These are phyloP conservation scores for Fusarium phyllophilum DNA, from an alignment of 2,329 filamentous ascomycete genomes.

Conservation along the genomic window DNA sequence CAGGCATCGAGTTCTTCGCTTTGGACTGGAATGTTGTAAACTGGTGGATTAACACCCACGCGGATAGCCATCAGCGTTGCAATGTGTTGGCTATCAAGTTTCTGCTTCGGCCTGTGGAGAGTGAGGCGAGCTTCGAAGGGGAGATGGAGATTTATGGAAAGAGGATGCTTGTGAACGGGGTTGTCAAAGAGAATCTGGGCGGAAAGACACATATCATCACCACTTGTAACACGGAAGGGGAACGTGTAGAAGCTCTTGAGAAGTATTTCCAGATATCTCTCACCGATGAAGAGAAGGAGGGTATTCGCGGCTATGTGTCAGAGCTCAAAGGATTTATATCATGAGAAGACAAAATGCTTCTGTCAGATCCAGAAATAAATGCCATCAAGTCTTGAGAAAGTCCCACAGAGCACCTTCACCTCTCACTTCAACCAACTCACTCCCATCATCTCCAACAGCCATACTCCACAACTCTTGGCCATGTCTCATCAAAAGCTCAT, in stretches of 20 bases:
- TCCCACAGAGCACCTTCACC: conserved; percentile 47
- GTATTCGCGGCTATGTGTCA: conserved; percentile 21
- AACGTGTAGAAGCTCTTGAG: conserved; percentile 58
- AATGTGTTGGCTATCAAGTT: conserved; percentile 64
- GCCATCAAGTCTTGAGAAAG: conserved; percentile 34
- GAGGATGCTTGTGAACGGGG: conserved; percentile 38
- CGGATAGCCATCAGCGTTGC: conserved; percentile 64
- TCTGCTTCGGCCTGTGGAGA: conserved; percentile 55
- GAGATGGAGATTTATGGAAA: conserved; percentile 38
- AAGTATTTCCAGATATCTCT: conserved; percentile 61
- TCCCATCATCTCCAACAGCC: conserved; percentile 31
- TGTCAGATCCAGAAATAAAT: neutral
- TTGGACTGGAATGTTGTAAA: conserved; percentile 69
- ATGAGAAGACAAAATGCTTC: neutral
- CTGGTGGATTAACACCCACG: conserved; percentile 60
- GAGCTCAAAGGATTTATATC: neutral
- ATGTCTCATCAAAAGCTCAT: conserved; percentile 46
- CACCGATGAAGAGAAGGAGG: conserved; percentile 39
- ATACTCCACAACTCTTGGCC: conserved; percentile 45
- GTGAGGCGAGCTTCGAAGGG: conserved; percentile 46
- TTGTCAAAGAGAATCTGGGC: conserved; percentile 34
- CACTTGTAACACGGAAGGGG: conserved; percentile 55
- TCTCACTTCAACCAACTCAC: conserved; percentile 40
- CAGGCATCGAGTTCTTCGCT: conserved; percentile 67
- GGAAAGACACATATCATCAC: conserved; percentile 25